Conservation (phyloP, 2,329 filamentous ascomycete genomes). For the Gaeumannomyces tritici region DNA sequence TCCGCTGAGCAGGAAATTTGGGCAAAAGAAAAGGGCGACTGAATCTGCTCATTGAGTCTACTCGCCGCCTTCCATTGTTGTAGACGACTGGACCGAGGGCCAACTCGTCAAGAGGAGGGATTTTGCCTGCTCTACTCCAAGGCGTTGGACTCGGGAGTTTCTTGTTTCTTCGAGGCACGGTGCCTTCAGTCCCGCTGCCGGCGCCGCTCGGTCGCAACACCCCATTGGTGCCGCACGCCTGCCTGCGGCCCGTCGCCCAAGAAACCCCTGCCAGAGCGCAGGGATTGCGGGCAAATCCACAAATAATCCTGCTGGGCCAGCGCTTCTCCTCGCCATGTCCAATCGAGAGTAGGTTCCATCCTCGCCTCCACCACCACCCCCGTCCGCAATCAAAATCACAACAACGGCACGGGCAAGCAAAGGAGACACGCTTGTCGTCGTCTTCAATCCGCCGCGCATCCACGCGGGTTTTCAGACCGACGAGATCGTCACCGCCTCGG, state of each 20-base stretch:
- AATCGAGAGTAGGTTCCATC: background rate
- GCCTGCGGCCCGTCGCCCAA: constrained; percentile 13
- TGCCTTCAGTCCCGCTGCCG: background rate
- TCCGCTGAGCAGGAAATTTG: background rate
- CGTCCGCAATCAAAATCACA: background rate
- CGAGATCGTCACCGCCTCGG: background rate
- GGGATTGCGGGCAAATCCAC: constrained; percentile 7
- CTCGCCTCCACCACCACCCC: background rate
- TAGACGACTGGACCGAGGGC: background rate
- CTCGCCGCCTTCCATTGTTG: background rate
- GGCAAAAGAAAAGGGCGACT: background rate
- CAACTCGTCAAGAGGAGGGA: background rate
- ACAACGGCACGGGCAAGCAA: background rate
- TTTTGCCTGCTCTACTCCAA: no score
- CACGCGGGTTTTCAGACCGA: no score
- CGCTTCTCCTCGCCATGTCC: background rate
- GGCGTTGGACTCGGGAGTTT: background rate
- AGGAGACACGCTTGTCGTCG: background rate
- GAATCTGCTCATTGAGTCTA: background rate
- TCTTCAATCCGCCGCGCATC: background rate
- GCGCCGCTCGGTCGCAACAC: background rate
- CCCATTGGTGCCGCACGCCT: constrained; percentile 3
- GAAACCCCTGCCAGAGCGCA: constrained; percentile 13
- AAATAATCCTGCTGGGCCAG: background rate
- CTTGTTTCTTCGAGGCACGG: background rate